Percentiles rank a stretch among this genome's conserved stretches.
phyloP scores from a whole-genome alignment of 2,329 filamentous ascomycete species.

The Sarocladium oryzae region DNA sequence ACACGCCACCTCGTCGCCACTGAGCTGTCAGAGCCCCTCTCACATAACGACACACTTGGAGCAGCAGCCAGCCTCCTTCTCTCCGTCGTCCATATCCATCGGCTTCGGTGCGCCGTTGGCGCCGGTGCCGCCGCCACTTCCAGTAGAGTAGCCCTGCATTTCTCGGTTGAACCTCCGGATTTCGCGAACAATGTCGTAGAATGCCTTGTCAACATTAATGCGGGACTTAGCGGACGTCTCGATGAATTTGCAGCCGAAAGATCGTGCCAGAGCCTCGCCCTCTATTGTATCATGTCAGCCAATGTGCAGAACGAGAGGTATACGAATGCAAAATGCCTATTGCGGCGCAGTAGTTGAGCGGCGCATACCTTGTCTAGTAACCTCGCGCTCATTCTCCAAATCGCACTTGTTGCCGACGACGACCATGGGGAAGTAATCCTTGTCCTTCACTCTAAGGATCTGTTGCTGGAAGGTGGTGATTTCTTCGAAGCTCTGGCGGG shows the following conservation, averaged over 20 bases:
- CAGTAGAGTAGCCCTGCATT: slow-evolving; percentile 80
- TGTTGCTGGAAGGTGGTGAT: slow-evolving; percentile 99
- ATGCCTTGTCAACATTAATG: slow-evolving; percentile 97
- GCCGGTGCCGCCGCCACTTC: slow-evolving; percentile 58
- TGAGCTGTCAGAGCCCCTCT: slow-evolving; percentile 19
- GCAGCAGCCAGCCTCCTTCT: slow-evolving; percentile 71
- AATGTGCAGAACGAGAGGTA: not conserved
- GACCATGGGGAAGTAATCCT: slow-evolving; percentile 99
- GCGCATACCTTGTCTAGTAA: slow-evolving; percentile 80
- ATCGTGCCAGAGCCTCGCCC: slow-evolving; percentile 77
- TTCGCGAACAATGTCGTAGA: slow-evolving; percentile 97
- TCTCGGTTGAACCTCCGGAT: slow-evolving; percentile 98
- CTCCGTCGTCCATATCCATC: slow-evolving; percentile 70
- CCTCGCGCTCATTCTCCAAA: slow-evolving; percentile 86
- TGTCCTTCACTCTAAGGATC: slow-evolving; percentile 97
- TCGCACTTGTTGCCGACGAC: slow-evolving; percentile 99
- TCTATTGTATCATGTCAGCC: slow-evolving; percentile 47
- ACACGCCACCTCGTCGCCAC: not conserved
- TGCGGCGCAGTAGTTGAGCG: not conserved
- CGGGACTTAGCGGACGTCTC: slow-evolving; percentile 98
- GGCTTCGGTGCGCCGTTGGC: slow-evolving; percentile 59
- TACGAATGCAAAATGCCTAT: not conserved
- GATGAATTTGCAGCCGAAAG: slow-evolving; percentile 96
- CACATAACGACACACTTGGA: slow-evolving; percentile 85
- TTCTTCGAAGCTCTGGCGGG: slow-evolving; percentile 94